A percentile compares a stretch with the other conserved stretches of the same genome.
Conservation (phyloP, 2,329 filamentous ascomycete genomes). For the Cryoendolithus antarcticus region DNA sequence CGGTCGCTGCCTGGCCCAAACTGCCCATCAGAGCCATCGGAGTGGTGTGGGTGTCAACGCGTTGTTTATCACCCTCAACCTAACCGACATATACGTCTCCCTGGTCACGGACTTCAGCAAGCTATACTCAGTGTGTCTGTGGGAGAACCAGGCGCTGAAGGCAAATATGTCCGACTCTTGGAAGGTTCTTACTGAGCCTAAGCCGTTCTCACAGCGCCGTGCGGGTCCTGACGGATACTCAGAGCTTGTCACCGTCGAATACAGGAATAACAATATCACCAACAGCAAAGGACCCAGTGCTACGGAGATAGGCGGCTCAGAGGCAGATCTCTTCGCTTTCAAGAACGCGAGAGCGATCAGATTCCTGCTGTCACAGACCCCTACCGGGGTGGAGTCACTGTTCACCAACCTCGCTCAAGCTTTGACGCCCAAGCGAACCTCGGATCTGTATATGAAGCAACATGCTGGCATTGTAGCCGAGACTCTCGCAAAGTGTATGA, state of each 20-base stretch:
- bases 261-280: constrained; percentile 4
- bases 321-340: constrained; percentile 29
- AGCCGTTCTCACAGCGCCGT: constrained; percentile 17
- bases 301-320: constrained; percentile 6
- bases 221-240: constrained; percentile 18
- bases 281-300: constrained; percentile 2
- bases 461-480: constrained; percentile 50
- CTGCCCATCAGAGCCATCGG: background rate
- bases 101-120: constrained; percentile 65
- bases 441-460: constrained; percentile 52
- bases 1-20: constrained; percentile 26
- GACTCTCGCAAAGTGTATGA: constrained; percentile 48
- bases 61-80: constrained; percentile 63
- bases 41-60: constrained; percentile 35
- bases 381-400: constrained; percentile 69
- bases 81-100: constrained; percentile 70
- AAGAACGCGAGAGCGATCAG: constrained; percentile 70
- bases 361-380: constrained; percentile 64
- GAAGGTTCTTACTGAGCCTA: constrained; percentile 36
- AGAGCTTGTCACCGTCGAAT: constrained; percentile 11
- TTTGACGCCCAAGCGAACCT: constrained; percentile 56
- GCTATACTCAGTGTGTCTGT: constrained; percentile 67
- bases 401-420: constrained; percentile 77
- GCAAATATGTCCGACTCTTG: constrained; percentile 54
- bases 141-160: constrained; percentile 68